Evolutionary conservation across 331 rosid species (phyloP), one percentile per base, ranked within the genome.

Genomic region (Saraca asoca): DNA sequence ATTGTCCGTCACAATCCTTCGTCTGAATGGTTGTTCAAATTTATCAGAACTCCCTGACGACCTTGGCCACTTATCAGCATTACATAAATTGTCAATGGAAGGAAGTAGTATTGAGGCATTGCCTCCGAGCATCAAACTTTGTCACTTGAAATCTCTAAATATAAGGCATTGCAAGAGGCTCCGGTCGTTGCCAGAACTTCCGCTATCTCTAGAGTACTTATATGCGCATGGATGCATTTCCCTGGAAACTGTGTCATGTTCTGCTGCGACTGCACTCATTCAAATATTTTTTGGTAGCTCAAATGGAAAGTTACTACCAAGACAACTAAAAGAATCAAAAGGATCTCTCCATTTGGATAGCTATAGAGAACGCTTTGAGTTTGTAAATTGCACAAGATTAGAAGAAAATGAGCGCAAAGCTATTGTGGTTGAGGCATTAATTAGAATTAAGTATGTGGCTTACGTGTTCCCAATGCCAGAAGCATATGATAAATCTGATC

Each of bases 181-280:
- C 8, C 15, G 7, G 9, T 46, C 41, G 7, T 70, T 58, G 44
- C 75, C 67, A 58, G 66, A 70, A 35, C 68, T 70, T 39, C 68
- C 61, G 18, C 11, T 6, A 0, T 7, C 45, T 38, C 11, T 66
- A 8, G 0, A 6, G 1, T 0, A 3, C 49, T 14, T 71, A 2
- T 5, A 15, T 1, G 75, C 68, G 5, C 5, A 8, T 9, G 51
- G 13, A 9, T 70, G 68, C 44, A 46, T 7, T 5, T 69, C 58
- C 2, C 5, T 69, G 66, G 42, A 34, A 24, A 46, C 38, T 7
- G 12, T 65, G 10, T 48, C 70, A 9, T 14, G 54, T 39, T 16
- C 38, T 4, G 31, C 31, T 24, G 24, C 12, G 14, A 17, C 12
- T 24, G 33, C 33, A 61, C 15, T 61, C 8, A 5, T 51, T 6